Percentiles rank a stretch among this genome's conserved stretches.
Conservation (phyloP, 331 rosid species). For the Erythrophleum ivorense region DNA sequence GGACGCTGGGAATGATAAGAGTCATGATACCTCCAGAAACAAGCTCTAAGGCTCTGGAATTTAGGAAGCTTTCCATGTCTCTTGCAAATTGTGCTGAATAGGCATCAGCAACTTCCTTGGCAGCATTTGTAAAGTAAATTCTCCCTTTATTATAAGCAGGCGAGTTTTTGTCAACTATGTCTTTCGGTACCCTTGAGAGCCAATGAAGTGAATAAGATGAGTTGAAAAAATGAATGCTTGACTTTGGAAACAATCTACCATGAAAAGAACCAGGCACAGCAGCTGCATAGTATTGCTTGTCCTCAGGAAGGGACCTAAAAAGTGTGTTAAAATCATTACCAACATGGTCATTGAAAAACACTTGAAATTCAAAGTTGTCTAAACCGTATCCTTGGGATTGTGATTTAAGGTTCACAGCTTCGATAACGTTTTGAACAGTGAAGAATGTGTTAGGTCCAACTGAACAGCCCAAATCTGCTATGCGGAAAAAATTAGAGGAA, state of each 20-base stretch:
- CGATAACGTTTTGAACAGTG: background rate
- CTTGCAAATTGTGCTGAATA: background rate
- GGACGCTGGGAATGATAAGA: background rate
- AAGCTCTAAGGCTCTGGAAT: background rate
- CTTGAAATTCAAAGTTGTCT: background rate
- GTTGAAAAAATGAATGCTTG: background rate
- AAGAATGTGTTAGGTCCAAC: slow-evolving; percentile 1
- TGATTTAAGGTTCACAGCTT: background rate
- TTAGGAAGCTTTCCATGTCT: background rate
- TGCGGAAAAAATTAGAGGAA: background rate
- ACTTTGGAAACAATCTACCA: background rate
- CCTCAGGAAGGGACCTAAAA: background rate
- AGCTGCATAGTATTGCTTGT: background rate
- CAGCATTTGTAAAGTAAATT: background rate
- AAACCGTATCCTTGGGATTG: background rate
- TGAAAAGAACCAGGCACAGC: slow-evolving; percentile 6
- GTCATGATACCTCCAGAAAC: background rate
- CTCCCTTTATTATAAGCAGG: background rate
- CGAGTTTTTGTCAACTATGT: background rate
- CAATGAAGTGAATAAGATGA: background rate
- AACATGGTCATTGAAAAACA: slow-evolving; percentile 1
- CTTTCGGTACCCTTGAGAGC: background rate
- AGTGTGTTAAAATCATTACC: background rate
- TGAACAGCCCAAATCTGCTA: background rate
- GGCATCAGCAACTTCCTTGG: background rate